Percentiles rank a stretch among this genome's conserved stretches.
These are phyloP conservation scores for Dothistroma pini DNA, from an alignment of 2,329 filamentous ascomycete genomes.

Conservation along the genomic window DNA sequence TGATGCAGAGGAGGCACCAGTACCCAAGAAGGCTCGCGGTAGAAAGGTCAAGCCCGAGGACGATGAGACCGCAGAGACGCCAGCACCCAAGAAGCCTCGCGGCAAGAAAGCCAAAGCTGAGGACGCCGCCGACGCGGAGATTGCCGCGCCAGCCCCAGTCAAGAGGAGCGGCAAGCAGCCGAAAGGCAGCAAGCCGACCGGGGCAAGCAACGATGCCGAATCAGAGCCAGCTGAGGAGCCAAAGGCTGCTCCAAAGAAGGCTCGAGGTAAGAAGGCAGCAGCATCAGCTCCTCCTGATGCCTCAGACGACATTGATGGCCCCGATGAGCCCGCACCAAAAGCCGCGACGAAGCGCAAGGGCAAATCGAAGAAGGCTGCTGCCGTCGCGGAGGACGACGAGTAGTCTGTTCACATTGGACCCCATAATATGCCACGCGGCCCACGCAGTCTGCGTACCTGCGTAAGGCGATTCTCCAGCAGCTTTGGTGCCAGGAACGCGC, in stretches of 20 bases:
- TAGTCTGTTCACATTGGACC: neutral
- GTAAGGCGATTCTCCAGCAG: neutral
- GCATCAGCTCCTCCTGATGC: neutral
- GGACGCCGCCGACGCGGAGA: conserved; percentile 20
- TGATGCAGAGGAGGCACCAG: conserved; percentile 16
- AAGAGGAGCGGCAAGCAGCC: conserved; percentile 31
- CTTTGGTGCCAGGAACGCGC: neutral
- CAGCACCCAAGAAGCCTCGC: conserved; percentile 25
- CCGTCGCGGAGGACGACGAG: conserved; percentile 14
- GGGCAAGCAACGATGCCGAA: conserved; percentile 17
- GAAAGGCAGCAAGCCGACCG: conserved; percentile 20
- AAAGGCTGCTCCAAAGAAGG: conserved; percentile 32
- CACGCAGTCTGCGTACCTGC: neutral
- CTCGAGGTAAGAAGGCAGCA: conserved; percentile 30
- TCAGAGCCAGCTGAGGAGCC: conserved; percentile 21
- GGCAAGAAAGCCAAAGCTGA: conserved; percentile 31
- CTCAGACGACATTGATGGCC: conserved; percentile 19
- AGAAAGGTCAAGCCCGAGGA: conserved; percentile 20
- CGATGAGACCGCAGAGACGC: conserved; percentile 19
- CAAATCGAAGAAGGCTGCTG: conserved; percentile 29
- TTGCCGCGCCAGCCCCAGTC: conserved; percentile 25
- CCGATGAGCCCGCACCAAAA: conserved; percentile 35
- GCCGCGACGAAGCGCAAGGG: conserved; percentile 31
- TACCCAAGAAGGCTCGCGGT: conserved; percentile 22
- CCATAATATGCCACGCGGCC: neutral